Evolutionary conservation across 2,329 filamentous ascomycete species (phyloP).

Genomic region (Fusarium ambrosium): DNA sequence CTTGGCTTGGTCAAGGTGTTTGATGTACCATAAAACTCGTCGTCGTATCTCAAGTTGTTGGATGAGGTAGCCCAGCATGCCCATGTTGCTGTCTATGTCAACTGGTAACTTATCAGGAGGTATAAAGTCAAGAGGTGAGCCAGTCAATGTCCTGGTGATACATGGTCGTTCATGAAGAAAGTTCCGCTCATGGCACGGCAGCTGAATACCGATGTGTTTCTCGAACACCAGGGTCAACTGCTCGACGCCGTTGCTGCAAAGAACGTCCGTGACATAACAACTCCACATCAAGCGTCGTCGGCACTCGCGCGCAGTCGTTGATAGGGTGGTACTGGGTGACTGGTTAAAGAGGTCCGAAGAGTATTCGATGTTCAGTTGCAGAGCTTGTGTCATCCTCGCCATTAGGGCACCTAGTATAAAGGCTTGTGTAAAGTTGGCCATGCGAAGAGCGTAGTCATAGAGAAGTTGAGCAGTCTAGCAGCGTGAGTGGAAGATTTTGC

Average conservation of each 20-base stretch:
- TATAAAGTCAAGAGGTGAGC: slow-evolving; percentile 14
- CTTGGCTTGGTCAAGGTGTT: slow-evolving; percentile 26
- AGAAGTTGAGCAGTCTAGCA: slow-evolving; percentile 33
- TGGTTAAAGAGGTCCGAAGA: slow-evolving; percentile 20
- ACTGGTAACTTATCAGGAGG: slow-evolving; percentile 8
- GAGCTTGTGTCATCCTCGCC: slow-evolving; percentile 33
- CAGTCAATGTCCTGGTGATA: slow-evolving; percentile 21
- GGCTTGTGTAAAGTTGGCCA: slow-evolving; percentile 38
- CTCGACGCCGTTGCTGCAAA: slow-evolving; percentile 35
- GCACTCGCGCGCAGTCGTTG: slow-evolving; percentile 24
- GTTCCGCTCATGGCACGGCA: slow-evolving; percentile 25
- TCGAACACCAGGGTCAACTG: slow-evolving; percentile 32
- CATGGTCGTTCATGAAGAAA: slow-evolving; percentile 23
- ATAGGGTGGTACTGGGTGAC: neutral
- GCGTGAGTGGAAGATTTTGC: neutral
- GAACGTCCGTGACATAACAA: slow-evolving; percentile 36
- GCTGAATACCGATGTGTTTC: slow-evolving; percentile 33
- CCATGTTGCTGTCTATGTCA: slow-evolving; percentile 26
- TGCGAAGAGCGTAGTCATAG: slow-evolving; percentile 34
- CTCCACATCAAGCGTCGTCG: slow-evolving; percentile 39
- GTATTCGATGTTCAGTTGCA: slow-evolving; percentile 38
- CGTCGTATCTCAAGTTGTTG: slow-evolving; percentile 27
- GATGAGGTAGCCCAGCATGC: slow-evolving; percentile 26
- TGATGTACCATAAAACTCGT: slow-evolving; percentile 31
- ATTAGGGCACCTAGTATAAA: slow-evolving; percentile 35